These are phyloP conservation scores for Nitzschia sp. DNA, from an alignment of 108 stramenopile genomes.

Conservation along the genomic window DNA sequence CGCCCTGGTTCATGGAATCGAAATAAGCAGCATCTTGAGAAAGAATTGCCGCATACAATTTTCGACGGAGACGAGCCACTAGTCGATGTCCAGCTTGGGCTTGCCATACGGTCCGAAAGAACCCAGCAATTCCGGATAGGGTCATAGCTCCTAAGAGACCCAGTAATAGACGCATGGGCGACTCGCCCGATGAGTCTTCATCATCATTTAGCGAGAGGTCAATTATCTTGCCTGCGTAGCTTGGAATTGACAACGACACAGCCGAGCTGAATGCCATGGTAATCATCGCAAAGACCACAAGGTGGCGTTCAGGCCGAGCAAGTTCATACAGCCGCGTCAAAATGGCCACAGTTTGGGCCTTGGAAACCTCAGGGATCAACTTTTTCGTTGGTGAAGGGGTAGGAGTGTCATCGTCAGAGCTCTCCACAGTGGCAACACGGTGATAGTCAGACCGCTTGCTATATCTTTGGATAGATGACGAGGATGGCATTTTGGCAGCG, in stretches of 20 bases:
- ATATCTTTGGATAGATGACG: background rate
- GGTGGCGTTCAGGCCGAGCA: slow-evolving; percentile 1
- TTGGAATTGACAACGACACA: slow-evolving; percentile 4
- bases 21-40: slow-evolving; percentile 69
- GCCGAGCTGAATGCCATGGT: slow-evolving; percentile 9
- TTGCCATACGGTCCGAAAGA: slow-evolving; percentile 46
- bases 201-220: background rate
- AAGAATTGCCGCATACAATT: slow-evolving; percentile 51
- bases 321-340: background rate
- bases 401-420: background rate
- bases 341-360: background rate
- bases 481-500: too few relatives aligned
- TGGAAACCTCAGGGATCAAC: background rate
- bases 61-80: slow-evolving; percentile 47
- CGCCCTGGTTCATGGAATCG: slow-evolving; percentile 55
- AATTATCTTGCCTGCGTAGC: background rate
- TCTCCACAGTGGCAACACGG: background rate
- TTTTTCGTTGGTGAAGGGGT: background rate
- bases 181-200: background rate
- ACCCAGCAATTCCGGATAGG: background rate
- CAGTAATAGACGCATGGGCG: background rate
- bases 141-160: background rate
- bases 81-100: slow-evolving; percentile 72
- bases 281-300: background rate
- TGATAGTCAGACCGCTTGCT: too few relatives aligned